Percentiles rank a stretch among this genome's conserved stretches.
Conservation (phyloP, 2,329 filamentous ascomycete genomes). For the Exophiala phaeomuriformis region DNA sequence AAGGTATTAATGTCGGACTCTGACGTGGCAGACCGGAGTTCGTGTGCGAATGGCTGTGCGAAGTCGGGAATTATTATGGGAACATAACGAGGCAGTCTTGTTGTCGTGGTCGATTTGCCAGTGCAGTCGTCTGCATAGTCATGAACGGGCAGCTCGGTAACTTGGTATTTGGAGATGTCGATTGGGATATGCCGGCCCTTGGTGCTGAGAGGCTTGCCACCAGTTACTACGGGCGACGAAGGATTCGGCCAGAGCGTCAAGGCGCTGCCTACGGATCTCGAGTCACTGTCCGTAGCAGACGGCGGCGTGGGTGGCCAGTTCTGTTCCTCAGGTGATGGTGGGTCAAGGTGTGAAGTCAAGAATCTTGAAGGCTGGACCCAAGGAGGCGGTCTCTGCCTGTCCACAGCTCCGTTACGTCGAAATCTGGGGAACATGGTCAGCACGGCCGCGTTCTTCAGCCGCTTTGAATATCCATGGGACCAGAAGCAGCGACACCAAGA, state of each 20-base stretch:
- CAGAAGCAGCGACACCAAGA: not conserved
- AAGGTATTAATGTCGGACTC: constrained; percentile 10
- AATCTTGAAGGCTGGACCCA: constrained; percentile 7
- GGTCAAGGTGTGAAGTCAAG: constrained; percentile 20
- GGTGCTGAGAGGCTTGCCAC: constrained; percentile 3
- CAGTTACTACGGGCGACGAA: constrained; percentile 7
- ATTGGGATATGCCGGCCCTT: constrained; percentile 13
- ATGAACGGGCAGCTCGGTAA: constrained; percentile 8
- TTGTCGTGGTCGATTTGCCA: constrained; percentile 13
- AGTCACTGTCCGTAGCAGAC: constrained; percentile 5
- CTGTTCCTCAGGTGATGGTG: constrained; percentile 18
- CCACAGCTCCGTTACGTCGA: constrained; percentile 13
- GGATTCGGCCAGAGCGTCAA: constrained; percentile 17
- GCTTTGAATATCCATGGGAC: not conserved
- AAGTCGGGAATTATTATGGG: constrained; percentile 30
- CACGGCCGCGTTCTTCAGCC: not conserved
- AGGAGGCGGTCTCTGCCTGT: constrained; percentile 7
- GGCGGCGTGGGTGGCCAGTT: constrained; percentile 15
- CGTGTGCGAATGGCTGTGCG: constrained; percentile 27
- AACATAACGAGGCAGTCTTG: constrained; percentile 28
- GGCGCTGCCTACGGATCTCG: constrained; percentile 4
- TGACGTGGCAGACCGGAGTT: constrained; percentile 18
- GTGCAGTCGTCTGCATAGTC: constrained; percentile 6
- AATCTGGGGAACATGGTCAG: constrained; percentile 22
- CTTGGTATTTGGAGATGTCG: constrained; percentile 16